Evolutionary conservation across 192 early-diverging fungal genomes (phyloP).

Genomic region (Pilaira anomala): DNA sequence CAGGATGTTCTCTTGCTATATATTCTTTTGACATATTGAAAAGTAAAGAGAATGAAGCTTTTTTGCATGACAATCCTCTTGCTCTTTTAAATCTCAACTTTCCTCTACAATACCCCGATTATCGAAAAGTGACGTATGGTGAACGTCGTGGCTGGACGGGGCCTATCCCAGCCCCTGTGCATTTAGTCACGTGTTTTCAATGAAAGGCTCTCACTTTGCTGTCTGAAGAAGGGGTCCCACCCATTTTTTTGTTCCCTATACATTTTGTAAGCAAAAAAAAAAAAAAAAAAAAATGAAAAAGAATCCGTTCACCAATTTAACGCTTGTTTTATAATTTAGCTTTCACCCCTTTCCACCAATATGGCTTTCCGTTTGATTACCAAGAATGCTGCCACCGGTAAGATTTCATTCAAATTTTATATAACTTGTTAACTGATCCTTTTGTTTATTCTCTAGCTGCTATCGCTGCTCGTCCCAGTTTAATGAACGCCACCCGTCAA

Average conservation of each 20-base stretch:
- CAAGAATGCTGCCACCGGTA: constrained; percentile 37
- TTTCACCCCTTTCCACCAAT: background rate
- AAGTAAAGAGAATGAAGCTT: background rate
- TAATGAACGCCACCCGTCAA: constrained; percentile 32
- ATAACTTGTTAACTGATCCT: no score
- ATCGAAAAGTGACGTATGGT: background rate
- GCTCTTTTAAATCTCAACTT: background rate
- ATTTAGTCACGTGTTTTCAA: background rate
- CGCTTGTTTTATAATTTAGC: background rate
- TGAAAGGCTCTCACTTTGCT: background rate
- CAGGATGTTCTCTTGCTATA: constrained; percentile 7
- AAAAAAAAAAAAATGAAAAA: background rate
- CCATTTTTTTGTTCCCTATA: constrained; percentile 6
- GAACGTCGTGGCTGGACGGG: no score
- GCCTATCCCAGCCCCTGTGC: background rate
- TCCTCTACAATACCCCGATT: background rate
- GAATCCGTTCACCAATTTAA: background rate
- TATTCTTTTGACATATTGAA: constrained; percentile 2
- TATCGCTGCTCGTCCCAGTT: constrained; percentile 25
- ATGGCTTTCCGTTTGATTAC: constrained; percentile 40
- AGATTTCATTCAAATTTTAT: background rate
- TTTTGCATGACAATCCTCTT: background rate
- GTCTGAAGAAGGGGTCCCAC: constrained; percentile 8
- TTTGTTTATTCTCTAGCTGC: constrained; percentile 14
- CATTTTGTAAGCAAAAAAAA: constrained; percentile 7